Evolutionary conservation across 768 basidiomycete species (phyloP).

Genomic region (Lyophyllum semitale): DNA sequence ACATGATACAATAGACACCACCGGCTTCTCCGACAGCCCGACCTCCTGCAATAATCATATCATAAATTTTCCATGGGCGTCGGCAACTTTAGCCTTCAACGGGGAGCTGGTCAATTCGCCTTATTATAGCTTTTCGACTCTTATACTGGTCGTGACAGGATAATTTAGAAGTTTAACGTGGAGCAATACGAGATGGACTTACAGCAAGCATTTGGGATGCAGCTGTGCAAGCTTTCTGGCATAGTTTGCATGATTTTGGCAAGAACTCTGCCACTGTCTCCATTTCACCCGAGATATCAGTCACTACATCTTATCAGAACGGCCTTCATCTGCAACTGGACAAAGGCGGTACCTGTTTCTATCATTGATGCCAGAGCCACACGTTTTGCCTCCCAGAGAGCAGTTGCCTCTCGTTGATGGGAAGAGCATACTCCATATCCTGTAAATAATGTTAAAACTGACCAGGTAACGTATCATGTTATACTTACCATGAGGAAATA

Average conservation of each 20-base stretch:
- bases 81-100: constrained; percentile 18
- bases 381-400: constrained; percentile 55
- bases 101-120: constrained; percentile 50
- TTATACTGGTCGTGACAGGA: constrained; percentile 52
- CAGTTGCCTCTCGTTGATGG: constrained; percentile 46
- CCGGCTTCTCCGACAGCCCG: background rate
- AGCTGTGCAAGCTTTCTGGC: constrained; percentile 61
- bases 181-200: constrained; percentile 20
- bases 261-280: constrained; percentile 46
- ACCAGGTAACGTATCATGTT: background rate
- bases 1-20: constrained; percentile 41
- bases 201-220: constrained; percentile 74
- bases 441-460: constrained; percentile 5
- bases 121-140: constrained; percentile 54
- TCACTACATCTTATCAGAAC: constrained; percentile 40
- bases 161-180: constrained; percentile 13
- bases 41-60: background rate
- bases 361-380: constrained; percentile 45
- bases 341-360: constrained; percentile 47
- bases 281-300: constrained; percentile 74
- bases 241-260: constrained; percentile 45
- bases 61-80: constrained; percentile 12
- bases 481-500: constrained; percentile 66
- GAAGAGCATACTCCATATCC: constrained; percentile 36
- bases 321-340: background rate